A percentile compares a stretch with the other conserved stretches of the same genome.
These are phyloP conservation scores for Hypoxylon crocopeplum DNA, from an alignment of 495 filamentous ascomycete species.

Conservation along the genomic window DNA sequence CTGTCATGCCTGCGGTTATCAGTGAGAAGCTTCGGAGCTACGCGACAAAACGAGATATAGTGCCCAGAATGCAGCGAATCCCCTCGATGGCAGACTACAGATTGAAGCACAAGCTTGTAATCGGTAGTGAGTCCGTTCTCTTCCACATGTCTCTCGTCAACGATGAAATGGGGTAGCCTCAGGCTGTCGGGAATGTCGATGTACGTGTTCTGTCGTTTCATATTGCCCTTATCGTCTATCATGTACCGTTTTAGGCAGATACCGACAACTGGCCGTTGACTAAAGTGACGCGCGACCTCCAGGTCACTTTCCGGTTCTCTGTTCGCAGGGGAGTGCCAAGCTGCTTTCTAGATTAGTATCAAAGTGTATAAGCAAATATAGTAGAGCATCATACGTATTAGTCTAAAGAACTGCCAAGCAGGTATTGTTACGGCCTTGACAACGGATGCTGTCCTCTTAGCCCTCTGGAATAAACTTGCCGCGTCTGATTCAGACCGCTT, in stretches of 20 bases:
- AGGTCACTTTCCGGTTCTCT: constrained; percentile 51
- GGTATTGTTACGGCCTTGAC: constrained; percentile 92
- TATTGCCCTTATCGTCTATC: constrained; percentile 70
- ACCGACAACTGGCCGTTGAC: constrained; percentile 78
- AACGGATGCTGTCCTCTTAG: constrained; percentile 55
- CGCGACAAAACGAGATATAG: constrained; percentile 83
- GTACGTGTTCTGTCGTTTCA: constrained; percentile 74
- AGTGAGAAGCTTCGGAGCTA: constrained; percentile 61
- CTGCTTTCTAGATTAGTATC: constrained; percentile 65
- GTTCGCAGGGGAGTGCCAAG: constrained; percentile 68
- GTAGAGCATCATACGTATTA: constrained; percentile 69
- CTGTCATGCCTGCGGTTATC: constrained; percentile 60
- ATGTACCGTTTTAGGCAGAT: constrained; percentile 93
- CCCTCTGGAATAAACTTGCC: constrained; percentile 45
- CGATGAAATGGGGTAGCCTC: constrained; percentile 87
- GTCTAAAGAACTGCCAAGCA: constrained; percentile 95
- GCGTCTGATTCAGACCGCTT: constrained; percentile 46
- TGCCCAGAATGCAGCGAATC: constrained; percentile 90
- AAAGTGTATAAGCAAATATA: neutral
- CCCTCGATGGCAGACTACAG: constrained; percentile 89
- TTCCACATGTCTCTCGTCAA: constrained; percentile 68
- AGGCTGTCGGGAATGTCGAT: constrained; percentile 94
- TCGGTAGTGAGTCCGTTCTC: constrained; percentile 60
- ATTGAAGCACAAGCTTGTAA: constrained; percentile 90
- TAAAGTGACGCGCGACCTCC: constrained; percentile 57